Base-by-base conservation (phyloP, 2,329 filamentous ascomycete species). In the Raffaelea ambrosiae region DNA sequence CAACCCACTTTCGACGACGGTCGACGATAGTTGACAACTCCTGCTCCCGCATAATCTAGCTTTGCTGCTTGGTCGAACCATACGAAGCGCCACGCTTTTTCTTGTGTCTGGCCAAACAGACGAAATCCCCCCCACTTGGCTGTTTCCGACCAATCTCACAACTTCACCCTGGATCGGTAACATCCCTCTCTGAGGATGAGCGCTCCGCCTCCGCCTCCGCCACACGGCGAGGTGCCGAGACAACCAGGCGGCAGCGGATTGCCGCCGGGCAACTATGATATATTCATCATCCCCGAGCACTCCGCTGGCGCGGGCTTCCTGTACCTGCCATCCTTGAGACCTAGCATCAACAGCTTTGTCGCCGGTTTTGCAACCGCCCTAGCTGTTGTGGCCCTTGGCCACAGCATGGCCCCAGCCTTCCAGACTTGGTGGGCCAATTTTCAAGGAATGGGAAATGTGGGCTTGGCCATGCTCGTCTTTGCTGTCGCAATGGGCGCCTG, bases 221-320 rank as follows among this genome's bases (percentile, higher is more conserved):
- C 89, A 61, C 89, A 95, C 69, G 88, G 89, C 66, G 76, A 81
- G 61, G 84, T 81, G 56, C 86, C 88, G 44, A 83, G 83, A 63
- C 79, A 78, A 19, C 74, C 79, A 45, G 64, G 67, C 47, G 62
- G 64, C n/a, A 65, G 67, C 47, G 62, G 65, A 11, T 72, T 96
- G 43, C 91, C 91, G 3, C 76, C 86, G 1, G 90, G 91, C 48
- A 94, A 93, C 63, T 97, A 95, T 67, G 91, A 97, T 70, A 95
- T 97, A 62, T 96, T 96, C 70, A 85, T 96, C 63, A 90, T 97
- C 59, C 91, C 91, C 8, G 88, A 90, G 42, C 89, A 95, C 65
- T 91, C 89, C 11, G 77, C 90, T 7, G 91, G 91, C 46, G 81
- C 83, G 0, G 91, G 91, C 31, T 96, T 96, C 66, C 72, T 97